Percentiles rank a stretch among this genome's conserved stretches.
These are phyloP conservation scores for Tulasnella sp. DNA, from an alignment of 768 basidiomycete genomes.

Conservation along the genomic window DNA sequence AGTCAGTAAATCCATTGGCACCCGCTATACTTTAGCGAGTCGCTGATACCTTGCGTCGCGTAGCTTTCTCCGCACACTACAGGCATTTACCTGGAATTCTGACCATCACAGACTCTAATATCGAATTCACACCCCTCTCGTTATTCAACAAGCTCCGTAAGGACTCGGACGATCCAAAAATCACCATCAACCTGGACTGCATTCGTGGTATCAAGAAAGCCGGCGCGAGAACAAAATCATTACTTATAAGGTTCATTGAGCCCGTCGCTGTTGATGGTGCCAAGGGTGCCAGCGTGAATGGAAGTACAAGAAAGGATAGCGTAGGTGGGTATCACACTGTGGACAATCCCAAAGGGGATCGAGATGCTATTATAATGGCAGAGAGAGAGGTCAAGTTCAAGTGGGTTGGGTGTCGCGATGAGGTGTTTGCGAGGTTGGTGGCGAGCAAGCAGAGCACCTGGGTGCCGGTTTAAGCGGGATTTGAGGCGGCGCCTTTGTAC, in stretches of 20 bases:
- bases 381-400: slow-evolving; percentile 44
- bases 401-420: slow-evolving; percentile 54
- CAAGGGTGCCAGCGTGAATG: too few species aligned
- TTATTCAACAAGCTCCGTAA: slow-evolving; percentile 28
- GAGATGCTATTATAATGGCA: slow-evolving; percentile 11
- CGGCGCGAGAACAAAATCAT: slow-evolving; percentile 39
- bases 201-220: slow-evolving; percentile 50
- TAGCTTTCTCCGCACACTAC: slow-evolving; percentile 54
- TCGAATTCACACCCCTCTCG: slow-evolving; percentile 46
- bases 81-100: slow-evolving; percentile 47
- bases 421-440: slow-evolving; percentile 54
- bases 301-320: background rate
- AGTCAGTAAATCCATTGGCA: background rate
- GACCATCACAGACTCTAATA: slow-evolving; percentile 38
- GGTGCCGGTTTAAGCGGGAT: slow-evolving; percentile 34
- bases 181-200: slow-evolving; percentile 37
- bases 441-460: slow-evolving; percentile 41
- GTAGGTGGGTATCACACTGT: background rate
- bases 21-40: background rate
- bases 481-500: too few species aligned
- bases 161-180: slow-evolving; percentile 26
- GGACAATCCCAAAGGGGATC: background rate
- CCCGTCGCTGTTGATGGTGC: background rate
- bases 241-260: slow-evolving; percentile 34
- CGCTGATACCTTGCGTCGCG: background rate